These are phyloP conservation scores for Exophiala xenobiotica DNA, from an alignment of 2,329 filamentous ascomycete species.

Conservation along the genomic window DNA sequence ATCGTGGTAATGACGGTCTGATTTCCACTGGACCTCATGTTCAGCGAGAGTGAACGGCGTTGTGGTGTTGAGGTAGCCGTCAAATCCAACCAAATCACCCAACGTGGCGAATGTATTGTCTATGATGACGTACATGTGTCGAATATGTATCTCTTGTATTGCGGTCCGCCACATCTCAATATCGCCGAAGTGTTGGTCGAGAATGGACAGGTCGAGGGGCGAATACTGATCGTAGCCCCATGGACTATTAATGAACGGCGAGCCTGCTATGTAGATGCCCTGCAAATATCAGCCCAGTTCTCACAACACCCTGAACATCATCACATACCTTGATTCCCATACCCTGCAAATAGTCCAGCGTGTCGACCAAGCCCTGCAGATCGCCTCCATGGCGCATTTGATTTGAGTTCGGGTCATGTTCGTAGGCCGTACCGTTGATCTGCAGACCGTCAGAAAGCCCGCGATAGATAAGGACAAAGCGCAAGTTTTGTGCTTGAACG, in stretches of 20 bases:
- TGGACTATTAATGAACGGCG: conserved; percentile 62
- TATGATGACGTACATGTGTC: conserved; percentile 65
- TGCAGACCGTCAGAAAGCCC: no score
- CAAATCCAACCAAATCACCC: conserved; percentile 63
- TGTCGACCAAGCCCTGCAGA: conserved; percentile 57
- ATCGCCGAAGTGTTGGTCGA: conserved; percentile 63
- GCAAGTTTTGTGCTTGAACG: no score
- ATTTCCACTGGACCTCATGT: conserved; percentile 60
- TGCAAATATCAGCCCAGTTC: conserved; percentile 32
- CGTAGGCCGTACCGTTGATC: conserved; percentile 60
- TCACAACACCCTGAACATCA: background rate
- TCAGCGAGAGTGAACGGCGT: conserved; percentile 57
- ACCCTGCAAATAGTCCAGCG: conserved; percentile 63
- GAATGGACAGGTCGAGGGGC: conserved; percentile 61
- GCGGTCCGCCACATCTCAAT: conserved; percentile 58
- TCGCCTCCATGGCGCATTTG: conserved; percentile 66
- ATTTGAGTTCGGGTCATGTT: conserved; percentile 60
- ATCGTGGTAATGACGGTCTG: conserved; percentile 56
- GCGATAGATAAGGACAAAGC: no score
- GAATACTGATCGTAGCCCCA: conserved; percentile 63
- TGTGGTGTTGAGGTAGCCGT: conserved; percentile 59
- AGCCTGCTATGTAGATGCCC: conserved; percentile 64
- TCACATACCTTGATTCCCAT: conserved; percentile 59
- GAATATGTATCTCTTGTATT: conserved; percentile 60
- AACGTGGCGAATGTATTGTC: conserved; percentile 67